These are phyloP conservation scores for Neofusicoccum umdonicola DNA, from an alignment of 2,329 filamentous ascomycete species.

Conservation along the genomic window DNA sequence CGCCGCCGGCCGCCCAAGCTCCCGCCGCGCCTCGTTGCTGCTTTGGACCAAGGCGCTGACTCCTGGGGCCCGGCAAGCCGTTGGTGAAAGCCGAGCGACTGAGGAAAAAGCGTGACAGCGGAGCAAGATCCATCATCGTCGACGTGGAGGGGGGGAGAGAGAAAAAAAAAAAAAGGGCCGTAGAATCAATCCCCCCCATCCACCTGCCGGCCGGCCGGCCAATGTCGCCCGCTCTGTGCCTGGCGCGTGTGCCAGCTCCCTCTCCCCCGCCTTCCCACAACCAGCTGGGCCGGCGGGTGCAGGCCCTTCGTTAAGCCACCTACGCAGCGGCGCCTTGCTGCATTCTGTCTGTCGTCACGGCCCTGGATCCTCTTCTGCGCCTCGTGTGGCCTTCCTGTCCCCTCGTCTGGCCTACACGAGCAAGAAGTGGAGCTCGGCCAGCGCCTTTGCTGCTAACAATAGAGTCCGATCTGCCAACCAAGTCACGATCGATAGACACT, in stretches of 20 bases:
- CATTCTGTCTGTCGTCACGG: neutral
- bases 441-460: conserved; percentile 3
- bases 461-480: conserved; percentile 4
- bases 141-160: too few relatives aligned
- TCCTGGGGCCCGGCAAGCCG: too few relatives aligned
- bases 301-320: neutral
- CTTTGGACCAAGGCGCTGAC: too few relatives aligned
- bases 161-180: neutral
- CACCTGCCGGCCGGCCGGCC: neutral
- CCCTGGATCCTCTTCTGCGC: too few relatives aligned
- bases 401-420: neutral
- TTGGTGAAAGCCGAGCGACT: too few relatives aligned
- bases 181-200: neutral
- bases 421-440: neutral
- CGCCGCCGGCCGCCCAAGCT: neutral
- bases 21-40: neutral
- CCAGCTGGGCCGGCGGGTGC: too few relatives aligned
- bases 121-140: neutral
- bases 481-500: neutral
- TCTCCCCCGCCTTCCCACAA: neutral
- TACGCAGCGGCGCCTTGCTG: neutral
- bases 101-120: neutral
- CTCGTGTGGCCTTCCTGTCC: neutral
- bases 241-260: neutral
- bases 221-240: neutral